phyloP scores from a whole-genome alignment of 345 rosid species.

The Eucalyptus marginata region DNA sequence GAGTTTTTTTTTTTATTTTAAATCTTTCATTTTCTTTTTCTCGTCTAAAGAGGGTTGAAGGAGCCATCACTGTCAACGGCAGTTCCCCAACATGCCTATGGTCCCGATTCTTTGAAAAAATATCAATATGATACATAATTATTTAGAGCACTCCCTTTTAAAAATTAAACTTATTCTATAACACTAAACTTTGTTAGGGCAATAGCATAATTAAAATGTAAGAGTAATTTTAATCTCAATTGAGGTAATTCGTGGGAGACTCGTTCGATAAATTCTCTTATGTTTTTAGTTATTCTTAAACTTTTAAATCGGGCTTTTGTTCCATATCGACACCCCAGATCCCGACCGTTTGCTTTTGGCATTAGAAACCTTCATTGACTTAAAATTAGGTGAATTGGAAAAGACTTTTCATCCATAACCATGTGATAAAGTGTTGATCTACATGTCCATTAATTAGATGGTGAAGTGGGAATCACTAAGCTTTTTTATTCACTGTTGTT shows the following conservation, averaged over 20 bases:
- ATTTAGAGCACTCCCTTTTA: accelerated
- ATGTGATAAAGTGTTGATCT: background rate
- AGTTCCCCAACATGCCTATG: background rate
- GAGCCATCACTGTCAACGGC: too few species aligned
- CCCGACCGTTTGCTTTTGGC: background rate
- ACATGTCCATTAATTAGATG: background rate
- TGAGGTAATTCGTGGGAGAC: background rate
- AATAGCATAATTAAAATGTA: background rate
- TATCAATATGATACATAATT: accelerated
- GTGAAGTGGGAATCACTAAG: background rate
- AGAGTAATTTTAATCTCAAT: background rate
- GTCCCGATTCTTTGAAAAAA: background rate
- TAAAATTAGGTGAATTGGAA: background rate
- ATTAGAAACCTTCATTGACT: background rate
- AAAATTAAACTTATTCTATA: background rate
- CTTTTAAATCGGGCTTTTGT: background rate
- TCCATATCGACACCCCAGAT: background rate
- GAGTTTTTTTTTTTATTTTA: accelerated
- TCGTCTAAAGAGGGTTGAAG: background rate
- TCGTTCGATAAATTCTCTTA: accelerated
- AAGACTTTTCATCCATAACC: background rate
- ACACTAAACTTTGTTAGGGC: accelerated
- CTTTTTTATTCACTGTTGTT: background rate
- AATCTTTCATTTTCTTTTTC: background rate
- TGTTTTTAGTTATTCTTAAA: background rate